Percentiles rank a stretch among this genome's conserved stretches.
phyloP scores from a whole-genome alignment of 352 stramenopile species.

The Globisporangium spinosum region DNA sequence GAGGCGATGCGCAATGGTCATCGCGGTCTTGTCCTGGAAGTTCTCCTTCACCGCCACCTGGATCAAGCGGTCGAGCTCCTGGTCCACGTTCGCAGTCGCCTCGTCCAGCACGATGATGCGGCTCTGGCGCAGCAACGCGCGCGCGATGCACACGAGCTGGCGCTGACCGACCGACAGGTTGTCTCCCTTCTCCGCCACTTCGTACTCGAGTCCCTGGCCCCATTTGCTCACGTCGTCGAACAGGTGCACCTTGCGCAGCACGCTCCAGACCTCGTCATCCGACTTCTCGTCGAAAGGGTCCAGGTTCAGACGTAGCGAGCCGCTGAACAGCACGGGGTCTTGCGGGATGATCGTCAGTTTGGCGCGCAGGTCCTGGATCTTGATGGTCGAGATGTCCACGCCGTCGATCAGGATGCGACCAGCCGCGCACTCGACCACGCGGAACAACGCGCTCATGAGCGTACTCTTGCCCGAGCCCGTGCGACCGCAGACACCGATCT shows the following conservation, averaged over 20 bases:
- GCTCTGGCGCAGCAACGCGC: constrained; percentile 82
- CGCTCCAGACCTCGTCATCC: constrained; percentile 39
- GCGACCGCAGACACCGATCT: constrained; percentile 32
- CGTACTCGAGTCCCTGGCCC: constrained; percentile 57
- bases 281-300: constrained; percentile 81
- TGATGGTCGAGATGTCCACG: constrained; percentile 57
- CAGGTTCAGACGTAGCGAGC: constrained; percentile 84
- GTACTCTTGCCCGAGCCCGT: constrained; percentile 38
- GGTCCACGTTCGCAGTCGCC: constrained; percentile 91
- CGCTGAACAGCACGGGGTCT: constrained; percentile 89
- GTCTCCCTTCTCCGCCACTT: constrained; percentile 84
- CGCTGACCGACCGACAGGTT: constrained; percentile 94
- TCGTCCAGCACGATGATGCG: constrained; percentile 93
- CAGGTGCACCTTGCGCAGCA: constrained; percentile 32
- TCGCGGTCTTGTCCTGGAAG: constrained; percentile 70
- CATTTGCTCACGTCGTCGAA: constrained; percentile 11
- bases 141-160: constrained; percentile 93
- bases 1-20: constrained; percentile 95
- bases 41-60: constrained; percentile 49
- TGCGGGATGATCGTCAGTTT: constrained; percentile 70
- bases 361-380: constrained; percentile 25
- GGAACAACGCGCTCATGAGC: constrained; percentile 37
- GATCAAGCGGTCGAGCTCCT: constrained; percentile 66
- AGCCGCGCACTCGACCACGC: constrained; percentile 24
- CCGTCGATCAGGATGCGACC: constrained; percentile 85